Evolutionary conservation across 2,329 filamentous ascomycete species (phyloP), one percentile per base, ranked within the genome.

Genomic region (Fusarium dimerum): DNA sequence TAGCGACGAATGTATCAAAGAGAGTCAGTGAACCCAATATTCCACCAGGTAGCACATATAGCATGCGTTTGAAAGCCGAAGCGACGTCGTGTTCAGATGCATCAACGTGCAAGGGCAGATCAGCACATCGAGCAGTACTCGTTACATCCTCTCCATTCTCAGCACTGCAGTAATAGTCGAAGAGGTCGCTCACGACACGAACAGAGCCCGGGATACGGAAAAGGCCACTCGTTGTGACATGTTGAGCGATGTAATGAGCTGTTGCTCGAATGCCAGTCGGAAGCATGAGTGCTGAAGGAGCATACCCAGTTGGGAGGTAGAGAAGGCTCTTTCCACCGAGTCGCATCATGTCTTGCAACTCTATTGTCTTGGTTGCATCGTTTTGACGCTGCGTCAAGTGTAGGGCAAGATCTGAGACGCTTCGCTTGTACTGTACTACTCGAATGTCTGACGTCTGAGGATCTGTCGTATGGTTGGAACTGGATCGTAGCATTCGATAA

Each of bases 191-290:
- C n/a, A 86, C 76, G 4, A 78, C 70, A 45, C 77, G 78, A 36
- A 77, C 65, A 0, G 84, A 86, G 3, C 86, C 86, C 0, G 84
- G 78, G 40, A 87, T 78, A 8, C 84, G 79, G 55, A 89, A 89
- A 8, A 89, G 70, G 1, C 86, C 86, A 36, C 79, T 76, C 2
- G 81, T 79, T 8, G 75, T 71, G 0, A 73, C 72, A 57, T 87
- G 71, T 44, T 86, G 81, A 3, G 84, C 75, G 10, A 89, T 75
- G 65, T 84, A 79, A 57, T 87, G 82, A n/a, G 81, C 84, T 9
- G 82, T 84, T 10, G 86, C 85, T 42, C 85, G 82, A 45, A 89
- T 76, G 58, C 85, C 87, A 5, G 85, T 87, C 9, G 86, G 86
- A 30, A 89, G 70, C 16, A 81, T 71, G 26, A 89, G 69, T 20